Percentiles rank a stretch among this genome's conserved stretches.
These are phyloP conservation scores for Avena sativa DNA, from an alignment of 176 grass and related monocot species.

Conservation along the genomic window DNA sequence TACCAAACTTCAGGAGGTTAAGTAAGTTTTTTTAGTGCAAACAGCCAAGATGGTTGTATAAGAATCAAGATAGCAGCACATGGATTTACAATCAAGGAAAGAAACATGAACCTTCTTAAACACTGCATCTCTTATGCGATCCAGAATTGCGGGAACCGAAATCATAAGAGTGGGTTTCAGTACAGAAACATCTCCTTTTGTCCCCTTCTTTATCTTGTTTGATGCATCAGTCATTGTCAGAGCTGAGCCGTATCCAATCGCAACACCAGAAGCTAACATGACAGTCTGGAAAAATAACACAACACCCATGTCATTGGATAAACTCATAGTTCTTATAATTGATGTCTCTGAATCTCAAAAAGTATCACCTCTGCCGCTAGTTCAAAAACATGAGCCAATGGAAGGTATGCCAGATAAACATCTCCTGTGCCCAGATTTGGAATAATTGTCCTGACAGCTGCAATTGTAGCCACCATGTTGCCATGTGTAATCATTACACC, in stretches of 20 bases:
- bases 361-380: slow-evolving; percentile 71
- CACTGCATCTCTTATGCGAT: slow-evolving; percentile 82
- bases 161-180: slow-evolving; percentile 83
- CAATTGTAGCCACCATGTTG: slow-evolving; percentile 75
- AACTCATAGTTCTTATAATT: slow-evolving; percentile 15
- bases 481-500: slow-evolving; percentile 96
- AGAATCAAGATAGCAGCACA: slow-evolving; percentile 3
- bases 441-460: slow-evolving; percentile 77
- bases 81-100: slow-evolving; percentile 29
- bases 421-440: slow-evolving; percentile 67
- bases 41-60: slow-evolving; percentile 25
- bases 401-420: slow-evolving; percentile 81
- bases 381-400: slow-evolving; percentile 94
- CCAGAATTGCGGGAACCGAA: slow-evolving; percentile 88
- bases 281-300: slow-evolving; percentile 67
- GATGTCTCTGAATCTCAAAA: slow-evolving; percentile 12
- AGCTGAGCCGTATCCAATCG: slow-evolving; percentile 81
- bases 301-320: slow-evolving; percentile 9
- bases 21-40: neutral
- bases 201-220: slow-evolving; percentile 93
- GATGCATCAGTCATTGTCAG: slow-evolving; percentile 90
- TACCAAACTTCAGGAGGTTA: neutral
- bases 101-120: slow-evolving; percentile 73
- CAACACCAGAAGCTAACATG: slow-evolving; percentile 76
- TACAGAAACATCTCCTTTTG: slow-evolving; percentile 85